These are phyloP conservation scores for Pseudocercospora macadamiae DNA, from an alignment of 2,329 filamentous ascomycete genomes.

Conservation along the genomic window DNA sequence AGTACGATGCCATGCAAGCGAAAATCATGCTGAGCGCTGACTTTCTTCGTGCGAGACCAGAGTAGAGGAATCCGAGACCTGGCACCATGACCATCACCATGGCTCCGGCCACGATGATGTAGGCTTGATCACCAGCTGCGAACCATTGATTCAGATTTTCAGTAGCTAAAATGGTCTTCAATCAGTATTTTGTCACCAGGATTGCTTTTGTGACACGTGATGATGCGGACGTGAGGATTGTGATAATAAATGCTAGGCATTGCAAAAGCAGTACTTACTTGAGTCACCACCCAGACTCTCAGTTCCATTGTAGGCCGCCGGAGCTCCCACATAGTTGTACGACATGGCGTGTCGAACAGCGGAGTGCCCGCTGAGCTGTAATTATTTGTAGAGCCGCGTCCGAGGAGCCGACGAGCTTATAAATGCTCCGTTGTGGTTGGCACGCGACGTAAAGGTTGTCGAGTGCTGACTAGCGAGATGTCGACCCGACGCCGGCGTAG, in stretches of 20 bases:
- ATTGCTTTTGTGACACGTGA: slow-evolving; percentile 21
- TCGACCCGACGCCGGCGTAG: neutral
- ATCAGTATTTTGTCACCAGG: neutral
- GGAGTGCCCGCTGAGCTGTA: neutral
- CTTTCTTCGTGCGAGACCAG: slow-evolving; percentile 94
- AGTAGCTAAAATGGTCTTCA: slow-evolving; percentile 55
- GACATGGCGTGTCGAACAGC: slow-evolving; percentile 43
- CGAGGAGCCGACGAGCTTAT: neutral
- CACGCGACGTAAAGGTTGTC: neutral
- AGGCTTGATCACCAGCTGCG: slow-evolving; percentile 86
- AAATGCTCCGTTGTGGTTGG: neutral
- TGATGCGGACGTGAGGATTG: neutral
- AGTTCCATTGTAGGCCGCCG: slow-evolving; percentile 55
- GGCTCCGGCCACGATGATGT: slow-evolving; percentile 84
- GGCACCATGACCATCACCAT: slow-evolving; percentile 98
- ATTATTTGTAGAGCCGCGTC: neutral
- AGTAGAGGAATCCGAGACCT: slow-evolving; percentile 96
- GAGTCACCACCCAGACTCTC: slow-evolving; percentile 72
- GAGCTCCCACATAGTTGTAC: slow-evolving; percentile 52
- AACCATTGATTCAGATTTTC: slow-evolving; percentile 97
- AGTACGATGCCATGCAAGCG: slow-evolving; percentile 93
- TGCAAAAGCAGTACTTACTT: slow-evolving; percentile 63
- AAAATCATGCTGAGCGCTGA: slow-evolving; percentile 96
- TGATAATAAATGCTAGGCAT: neutral
- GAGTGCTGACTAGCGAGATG: neutral